Evolutionary conservation across 2,329 filamentous ascomycete genomes (phyloP), one percentile per base, ranked within the genome.

Genomic region (Lithohypha guttulata): DNA sequence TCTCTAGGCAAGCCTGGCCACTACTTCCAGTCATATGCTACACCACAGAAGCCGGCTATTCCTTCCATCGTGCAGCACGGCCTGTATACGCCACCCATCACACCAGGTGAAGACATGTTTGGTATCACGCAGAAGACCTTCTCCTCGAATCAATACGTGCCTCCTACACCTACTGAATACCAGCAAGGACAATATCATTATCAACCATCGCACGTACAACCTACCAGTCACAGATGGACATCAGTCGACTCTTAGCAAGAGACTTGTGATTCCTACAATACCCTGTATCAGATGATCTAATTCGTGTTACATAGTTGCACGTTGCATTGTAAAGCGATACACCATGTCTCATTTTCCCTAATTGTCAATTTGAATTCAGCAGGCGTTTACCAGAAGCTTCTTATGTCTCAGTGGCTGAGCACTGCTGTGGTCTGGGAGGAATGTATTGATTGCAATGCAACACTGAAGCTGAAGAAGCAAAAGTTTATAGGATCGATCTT

Each of bases 61-160:
- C 42, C 44, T 2, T 38, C 47, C 15, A 26, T 49, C 13, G 39
- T 46, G 14, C 47, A 48, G 34, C 49, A 65, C 45, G 64, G 64
- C 13, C 64, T 66, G 41, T 59, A 65, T 38, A 67, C 64, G n/a
- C 64, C 64, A 20, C 64, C 64, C 11, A 65, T 66, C 42, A 67
- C 64, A 1, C 64, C 64, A 6, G 62, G 64, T 40, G 64, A 62
- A 30, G 49, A 51, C 13, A 61, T 54, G 4, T 65, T 62, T 42
- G 54, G 53, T 32, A 56, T 57, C 46, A 52, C 53, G 28, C 52
- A 51, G 35, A 58, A 59, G 48, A 49, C 55, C 26, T 59, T 55
- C 38, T 17, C 23, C 25, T 43, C 47, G 3, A 48, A 45, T 19
- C 47, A 48, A 33, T 48, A 42, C 34, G 42, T 43, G 14, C 47